These are phyloP conservation scores for Scytalidium sp. DNA, from an alignment of 2,329 filamentous ascomycete species.

Conservation along the genomic window DNA sequence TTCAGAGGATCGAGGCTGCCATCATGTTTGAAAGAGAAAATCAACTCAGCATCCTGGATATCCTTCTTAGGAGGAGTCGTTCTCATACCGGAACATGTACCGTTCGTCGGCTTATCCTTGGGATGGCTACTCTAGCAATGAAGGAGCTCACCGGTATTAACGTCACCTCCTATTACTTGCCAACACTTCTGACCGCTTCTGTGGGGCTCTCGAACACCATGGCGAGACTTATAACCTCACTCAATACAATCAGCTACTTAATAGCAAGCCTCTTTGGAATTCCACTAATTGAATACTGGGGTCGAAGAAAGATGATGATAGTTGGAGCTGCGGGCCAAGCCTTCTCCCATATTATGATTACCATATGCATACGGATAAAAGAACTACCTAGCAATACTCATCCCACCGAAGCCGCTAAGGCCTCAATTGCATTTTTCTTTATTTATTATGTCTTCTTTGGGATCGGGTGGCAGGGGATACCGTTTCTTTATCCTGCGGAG, in stretches of 20 bases:
- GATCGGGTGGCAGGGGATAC: too few relatives aligned
- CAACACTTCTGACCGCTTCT: slow-evolving; percentile 43
- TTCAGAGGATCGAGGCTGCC: too few relatives aligned
- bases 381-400: too few relatives aligned
- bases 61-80: too few relatives aligned
- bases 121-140: slow-evolving; percentile 42
- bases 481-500: slow-evolving; percentile 29
- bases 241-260: slow-evolving; percentile 48
- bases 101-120: slow-evolving; percentile 39
- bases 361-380: slow-evolving; percentile 6
- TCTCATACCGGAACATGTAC: slow-evolving; percentile 49
- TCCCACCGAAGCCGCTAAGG: too few relatives aligned
- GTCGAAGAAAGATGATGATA: slow-evolving; percentile 57
- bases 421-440: too few relatives aligned
- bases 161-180: slow-evolving; percentile 37
- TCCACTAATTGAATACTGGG: slow-evolving; percentile 44
- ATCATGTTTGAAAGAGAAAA: too few relatives aligned
- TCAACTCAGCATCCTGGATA: too few relatives aligned
- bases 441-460: too few relatives aligned
- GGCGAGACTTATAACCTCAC: too few relatives aligned
- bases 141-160: slow-evolving; percentile 36
- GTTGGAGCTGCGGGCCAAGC: slow-evolving; percentile 35
- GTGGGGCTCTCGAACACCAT: slow-evolving; percentile 44
- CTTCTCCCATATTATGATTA: slow-evolving; percentile 25
- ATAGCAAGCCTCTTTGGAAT: slow-evolving; percentile 33